Conservation (phyloP, 345 rosid species). For the Acer saccharum region DNA sequence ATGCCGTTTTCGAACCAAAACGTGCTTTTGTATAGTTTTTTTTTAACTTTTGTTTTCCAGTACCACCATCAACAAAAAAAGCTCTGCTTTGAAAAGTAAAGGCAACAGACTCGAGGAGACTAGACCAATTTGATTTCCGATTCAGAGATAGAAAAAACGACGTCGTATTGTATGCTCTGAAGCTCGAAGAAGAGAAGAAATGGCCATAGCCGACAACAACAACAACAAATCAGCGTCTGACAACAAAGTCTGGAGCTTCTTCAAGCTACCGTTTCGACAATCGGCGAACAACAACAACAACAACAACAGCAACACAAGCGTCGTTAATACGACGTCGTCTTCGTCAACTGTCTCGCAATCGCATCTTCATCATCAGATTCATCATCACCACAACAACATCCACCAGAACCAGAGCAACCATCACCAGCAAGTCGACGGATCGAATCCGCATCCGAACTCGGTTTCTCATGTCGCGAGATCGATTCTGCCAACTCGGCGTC, state of each 20-base stretch:
- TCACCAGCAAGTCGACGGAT: conserved; percentile 58
- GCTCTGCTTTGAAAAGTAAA: background rate
- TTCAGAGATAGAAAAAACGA: conserved; percentile 17
- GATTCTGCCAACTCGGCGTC: conserved; percentile 67
- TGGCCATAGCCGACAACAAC: conserved; percentile 77
- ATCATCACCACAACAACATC: conserved; percentile 30
- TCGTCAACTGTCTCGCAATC: conserved; percentile 44
- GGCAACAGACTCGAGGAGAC: conserved; percentile 31
- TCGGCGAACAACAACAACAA: conserved; percentile 25
- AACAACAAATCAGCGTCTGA: conserved; percentile 46
- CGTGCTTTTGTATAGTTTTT: background rate
- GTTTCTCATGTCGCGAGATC: conserved; percentile 86
- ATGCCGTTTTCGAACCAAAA: background rate
- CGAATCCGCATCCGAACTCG: conserved; percentile 51
- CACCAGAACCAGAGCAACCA: conserved; percentile 37
- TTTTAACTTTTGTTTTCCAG: conserved; percentile 1
- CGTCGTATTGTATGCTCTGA: conserved; percentile 22
- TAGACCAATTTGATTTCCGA: conserved; percentile 35
- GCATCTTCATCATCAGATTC: conserved; percentile 9
- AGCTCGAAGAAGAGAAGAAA: conserved; percentile 15
- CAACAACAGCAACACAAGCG: background rate
- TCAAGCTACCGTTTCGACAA: conserved; percentile 78
- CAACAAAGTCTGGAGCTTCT: conserved; percentile 75
- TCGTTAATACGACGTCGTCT: conserved; percentile 35
- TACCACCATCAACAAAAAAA: background rate